A percentile compares a stretch with the other conserved stretches of the same genome.
These are phyloP conservation scores for Rhizopogon sp. DNA, from an alignment of 768 basidiomycete species.

Conservation along the genomic window DNA sequence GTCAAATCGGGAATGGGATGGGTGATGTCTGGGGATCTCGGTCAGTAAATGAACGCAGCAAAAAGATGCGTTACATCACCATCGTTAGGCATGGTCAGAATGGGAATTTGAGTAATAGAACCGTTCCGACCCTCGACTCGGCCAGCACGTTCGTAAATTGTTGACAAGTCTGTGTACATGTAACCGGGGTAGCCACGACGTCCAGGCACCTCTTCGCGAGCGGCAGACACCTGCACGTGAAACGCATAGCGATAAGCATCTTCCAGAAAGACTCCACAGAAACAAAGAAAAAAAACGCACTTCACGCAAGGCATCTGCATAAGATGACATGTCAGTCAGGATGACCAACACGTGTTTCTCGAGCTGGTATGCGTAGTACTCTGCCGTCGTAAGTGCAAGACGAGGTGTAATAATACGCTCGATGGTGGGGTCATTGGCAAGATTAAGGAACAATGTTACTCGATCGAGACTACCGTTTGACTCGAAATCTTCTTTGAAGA, in stretches of 20 bases:
- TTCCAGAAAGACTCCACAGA: slow-evolving; percentile 1
- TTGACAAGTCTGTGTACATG: slow-evolving; percentile 99
- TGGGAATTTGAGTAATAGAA: slow-evolving; percentile 99
- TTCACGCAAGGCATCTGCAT: slow-evolving; percentile 94
- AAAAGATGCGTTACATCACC: slow-evolving; percentile 46
- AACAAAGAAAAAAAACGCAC: slow-evolving; percentile 36
- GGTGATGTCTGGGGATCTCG: slow-evolving; percentile 78
- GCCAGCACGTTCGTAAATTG: slow-evolving; percentile 98
- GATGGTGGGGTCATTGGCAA: slow-evolving; percentile 99
- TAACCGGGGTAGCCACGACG: slow-evolving; percentile 98
- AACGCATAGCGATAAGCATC: slow-evolving; percentile 2
- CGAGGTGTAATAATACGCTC: slow-evolving; percentile 99
- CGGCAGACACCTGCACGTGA: slow-evolving; percentile 71
- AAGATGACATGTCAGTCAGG: slow-evolving; percentile 98
- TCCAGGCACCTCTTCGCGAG: slow-evolving; percentile 98
- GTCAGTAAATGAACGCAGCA: slow-evolving; percentile 16
- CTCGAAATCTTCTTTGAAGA: slow-evolving; percentile 99
- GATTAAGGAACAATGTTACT: slow-evolving; percentile 96
- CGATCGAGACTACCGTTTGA: slow-evolving; percentile 97
- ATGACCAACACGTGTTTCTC: slow-evolving; percentile 99
- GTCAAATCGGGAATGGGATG: slow-evolving; percentile 99
- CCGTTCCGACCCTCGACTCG: slow-evolving; percentile 97
- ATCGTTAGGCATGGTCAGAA: slow-evolving; percentile 99
- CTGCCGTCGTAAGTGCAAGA: slow-evolving; percentile 94
- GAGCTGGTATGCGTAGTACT: slow-evolving; percentile 98